Base-by-base conservation (phyloP, 441 rosid genomes). In the Sinapis alba region DNA sequence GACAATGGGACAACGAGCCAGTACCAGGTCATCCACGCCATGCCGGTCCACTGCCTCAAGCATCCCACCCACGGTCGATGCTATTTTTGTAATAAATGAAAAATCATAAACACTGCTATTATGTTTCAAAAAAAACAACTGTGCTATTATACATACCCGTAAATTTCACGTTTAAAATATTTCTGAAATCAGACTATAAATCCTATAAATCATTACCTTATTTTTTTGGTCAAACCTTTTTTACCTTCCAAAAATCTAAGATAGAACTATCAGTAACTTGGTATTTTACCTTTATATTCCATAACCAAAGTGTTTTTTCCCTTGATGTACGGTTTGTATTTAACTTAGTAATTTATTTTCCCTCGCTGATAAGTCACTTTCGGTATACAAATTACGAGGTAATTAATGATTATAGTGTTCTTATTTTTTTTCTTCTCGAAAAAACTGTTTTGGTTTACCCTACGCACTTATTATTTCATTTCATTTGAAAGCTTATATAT, bases 11-110 rank as follows among this genome's bases (percentile, higher is more conserved):
- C 78, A 78, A 56, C 32, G 45, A 56, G 62, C 71, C 78, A 68
- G 81, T 68, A 43, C 56, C 78, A 71, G 81, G 81, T 73, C 81
- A 70, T 68, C 78, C 71, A 72, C 81, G 77, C 77, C 81, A 78
- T 71, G 74, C 78, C 69, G 76, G 81, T 72, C 61, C 76, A 72
- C 73, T 51, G 73, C 81, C 81, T 78, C 71, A 68, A 68, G 73
- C 81, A 78, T 63, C 81, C 74, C 81, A 78, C 81, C 74, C 81
- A 78, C 56, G 78, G 78, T 78, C 71, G 61, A 43, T 78, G 53
- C 78, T 78, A 72, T 68, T 28, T 77, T 73, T 73, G 71, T 78
- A 73, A 16, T 68, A 28, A 68, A 68, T 73, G 68, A 78, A 69
- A 69, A 72, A 60, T 60, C 41, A 47, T 59, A 45, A 65, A 65